Evolutionary conservation across 768 basidiomycete species (phyloP).

Genomic region (Boletus insuetus): DNA sequence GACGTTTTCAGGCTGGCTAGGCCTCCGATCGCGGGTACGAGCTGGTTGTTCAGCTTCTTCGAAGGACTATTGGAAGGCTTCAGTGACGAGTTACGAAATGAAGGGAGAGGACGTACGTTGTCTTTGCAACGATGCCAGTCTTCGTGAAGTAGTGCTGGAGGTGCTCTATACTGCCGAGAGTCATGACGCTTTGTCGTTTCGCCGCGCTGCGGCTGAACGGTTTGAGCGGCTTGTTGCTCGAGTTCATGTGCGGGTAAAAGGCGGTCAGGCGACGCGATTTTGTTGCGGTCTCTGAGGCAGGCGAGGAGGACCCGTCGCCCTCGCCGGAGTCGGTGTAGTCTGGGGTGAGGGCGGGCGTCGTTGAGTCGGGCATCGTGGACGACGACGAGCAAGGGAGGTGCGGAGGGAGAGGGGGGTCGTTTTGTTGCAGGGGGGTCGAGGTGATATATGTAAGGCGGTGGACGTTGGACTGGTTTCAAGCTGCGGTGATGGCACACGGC

Average conservation of each 20-base stretch:
- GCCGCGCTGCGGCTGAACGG: conserved; percentile 90
- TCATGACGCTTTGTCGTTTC: conserved; percentile 91
- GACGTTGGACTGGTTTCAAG: neutral
- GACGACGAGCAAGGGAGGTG: conserved; percentile 11
- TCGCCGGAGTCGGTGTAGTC: conserved; percentile 58
- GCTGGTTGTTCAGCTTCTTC: conserved; percentile 54
- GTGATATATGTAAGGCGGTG: neutral
- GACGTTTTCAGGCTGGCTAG: conserved; percentile 40
- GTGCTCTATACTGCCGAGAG: conserved; percentile 93
- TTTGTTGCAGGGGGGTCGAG: conserved; percentile 7
- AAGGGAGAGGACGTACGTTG: conserved; percentile 51
- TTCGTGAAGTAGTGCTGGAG: conserved; percentile 95
- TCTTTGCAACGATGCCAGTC: conserved; percentile 71
- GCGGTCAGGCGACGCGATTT: conserved; percentile 68
- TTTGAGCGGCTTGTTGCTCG: conserved; percentile 70
- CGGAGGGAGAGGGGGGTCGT: conserved; percentile 7
- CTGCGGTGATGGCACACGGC: conserved; percentile 36
- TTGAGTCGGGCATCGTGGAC: conserved; percentile 34
- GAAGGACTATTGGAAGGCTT: conserved; percentile 32
- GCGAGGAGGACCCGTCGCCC: conserved; percentile 32
- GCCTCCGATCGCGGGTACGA: conserved; percentile 78
- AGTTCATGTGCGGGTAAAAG: conserved; percentile 73
- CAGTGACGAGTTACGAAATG: neutral
- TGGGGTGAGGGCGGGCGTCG: conserved; percentile 58
- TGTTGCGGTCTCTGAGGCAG: conserved; percentile 31